phyloP scores from a whole-genome alignment of 768 basidiomycete species.

The Tylopilus plumbeoviolaceoides region DNA sequence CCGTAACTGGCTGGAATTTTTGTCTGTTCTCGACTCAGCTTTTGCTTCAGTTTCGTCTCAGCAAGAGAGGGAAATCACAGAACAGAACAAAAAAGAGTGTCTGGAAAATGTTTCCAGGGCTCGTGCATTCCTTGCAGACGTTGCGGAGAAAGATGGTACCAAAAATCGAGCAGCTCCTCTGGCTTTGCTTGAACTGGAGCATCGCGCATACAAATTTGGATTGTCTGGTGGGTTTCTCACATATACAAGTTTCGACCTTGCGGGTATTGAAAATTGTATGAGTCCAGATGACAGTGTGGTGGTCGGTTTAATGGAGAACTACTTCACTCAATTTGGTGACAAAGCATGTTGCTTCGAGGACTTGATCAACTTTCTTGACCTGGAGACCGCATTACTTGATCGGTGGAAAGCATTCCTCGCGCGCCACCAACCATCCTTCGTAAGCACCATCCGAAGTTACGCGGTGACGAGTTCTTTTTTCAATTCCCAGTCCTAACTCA shows the following conservation, averaged over 20 bases:
- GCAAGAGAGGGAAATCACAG: slow-evolving; percentile 24
- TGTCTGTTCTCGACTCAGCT: slow-evolving; percentile 66
- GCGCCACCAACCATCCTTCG: slow-evolving; percentile 44
- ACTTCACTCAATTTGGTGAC: slow-evolving; percentile 69
- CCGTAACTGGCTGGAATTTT: slow-evolving; percentile 84
- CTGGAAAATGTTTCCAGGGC: slow-evolving; percentile 39
- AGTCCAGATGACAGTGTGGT: slow-evolving; percentile 43
- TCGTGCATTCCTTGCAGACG: slow-evolving; percentile 46
- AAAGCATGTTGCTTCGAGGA: slow-evolving; percentile 90
- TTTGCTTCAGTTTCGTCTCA: slow-evolving; percentile 40
- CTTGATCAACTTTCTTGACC: slow-evolving; percentile 58
- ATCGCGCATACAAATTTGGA: slow-evolving; percentile 46
- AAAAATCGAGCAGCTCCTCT: slow-evolving; percentile 73
- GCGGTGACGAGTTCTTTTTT: slow-evolving; percentile 14
- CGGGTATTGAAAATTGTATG: slow-evolving; percentile 1
- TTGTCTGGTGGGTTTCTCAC: slow-evolving; percentile 37
- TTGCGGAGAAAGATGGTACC: slow-evolving; percentile 63
- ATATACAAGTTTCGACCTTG: not conserved
- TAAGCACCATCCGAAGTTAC: slow-evolving; percentile 30
- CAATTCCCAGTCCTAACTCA: slow-evolving; percentile 24
- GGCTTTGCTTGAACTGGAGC: slow-evolving; percentile 73
- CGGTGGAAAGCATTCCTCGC: slow-evolving; percentile 56
- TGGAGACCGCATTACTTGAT: slow-evolving; percentile 44
- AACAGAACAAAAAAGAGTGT: slow-evolving; percentile 36
- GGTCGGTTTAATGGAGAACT: slow-evolving; percentile 52